Evolutionary conservation across 2,329 filamentous ascomycete genomes (phyloP).

Genomic region (Colletotrichum coccodes): DNA sequence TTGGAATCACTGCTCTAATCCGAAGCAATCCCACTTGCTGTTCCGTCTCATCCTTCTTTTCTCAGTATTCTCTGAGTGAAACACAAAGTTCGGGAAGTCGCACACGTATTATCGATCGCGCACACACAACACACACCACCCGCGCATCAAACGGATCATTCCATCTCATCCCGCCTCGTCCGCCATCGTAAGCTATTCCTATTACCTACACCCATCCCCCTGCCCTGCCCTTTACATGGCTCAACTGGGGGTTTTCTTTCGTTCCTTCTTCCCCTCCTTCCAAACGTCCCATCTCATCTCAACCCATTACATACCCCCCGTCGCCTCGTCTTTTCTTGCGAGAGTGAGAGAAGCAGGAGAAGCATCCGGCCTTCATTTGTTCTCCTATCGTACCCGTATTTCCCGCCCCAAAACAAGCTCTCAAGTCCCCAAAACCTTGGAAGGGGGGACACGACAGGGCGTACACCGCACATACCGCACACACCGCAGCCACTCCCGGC

Average conservation of each 20-base stretch:
- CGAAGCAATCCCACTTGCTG: no score
- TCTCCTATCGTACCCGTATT: background rate
- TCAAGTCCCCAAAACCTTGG: background rate
- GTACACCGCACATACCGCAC: conserved; percentile 7
- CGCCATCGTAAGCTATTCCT: conserved; percentile 27
- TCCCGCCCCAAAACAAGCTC: background rate
- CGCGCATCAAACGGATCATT: conserved; percentile 1
- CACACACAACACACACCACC: background rate
- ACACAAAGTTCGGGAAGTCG: background rate
- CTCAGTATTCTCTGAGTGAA: background rate
- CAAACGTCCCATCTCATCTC: conserved; percentile 19
- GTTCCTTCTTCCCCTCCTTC: background rate
- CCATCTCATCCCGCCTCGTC: conserved; percentile 27
- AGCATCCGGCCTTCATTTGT: background rate
- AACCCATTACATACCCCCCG: conserved; percentile 14
- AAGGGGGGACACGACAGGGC: background rate
- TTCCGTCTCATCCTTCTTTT: background rate
- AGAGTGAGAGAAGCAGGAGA: background rate
- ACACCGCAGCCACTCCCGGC: conserved; percentile 21
- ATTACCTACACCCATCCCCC: background rate
- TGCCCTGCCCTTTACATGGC: conserved; percentile 5
- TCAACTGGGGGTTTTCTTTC: background rate
- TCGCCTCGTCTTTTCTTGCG: conserved; percentile 28
- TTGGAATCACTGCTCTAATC: background rate
- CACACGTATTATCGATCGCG: background rate